Evolutionary conservation across 2,329 filamentous ascomycete genomes (phyloP).

Genomic region (Arachnomyces sp.): DNA sequence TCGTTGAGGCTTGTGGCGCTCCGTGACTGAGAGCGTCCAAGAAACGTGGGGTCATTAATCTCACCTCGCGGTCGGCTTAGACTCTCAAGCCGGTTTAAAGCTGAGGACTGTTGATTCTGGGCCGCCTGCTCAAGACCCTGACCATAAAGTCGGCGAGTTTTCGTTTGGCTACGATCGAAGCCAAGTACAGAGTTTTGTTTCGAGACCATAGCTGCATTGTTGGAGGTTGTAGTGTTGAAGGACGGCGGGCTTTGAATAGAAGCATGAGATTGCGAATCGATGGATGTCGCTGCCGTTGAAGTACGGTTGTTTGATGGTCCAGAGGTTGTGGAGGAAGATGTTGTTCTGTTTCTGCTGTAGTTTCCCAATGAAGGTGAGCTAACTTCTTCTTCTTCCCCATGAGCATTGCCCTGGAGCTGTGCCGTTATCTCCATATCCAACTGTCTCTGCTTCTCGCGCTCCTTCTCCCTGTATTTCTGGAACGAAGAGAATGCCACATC

Average conservation of each 20-base stretch:
- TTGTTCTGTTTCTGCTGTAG: constrained; percentile 71
- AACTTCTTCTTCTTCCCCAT: constrained; percentile 34
- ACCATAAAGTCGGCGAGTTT: constrained; percentile 72
- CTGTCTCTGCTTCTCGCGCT: constrained; percentile 35
- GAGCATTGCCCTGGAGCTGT: constrained; percentile 29
- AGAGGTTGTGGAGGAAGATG: constrained; percentile 75
- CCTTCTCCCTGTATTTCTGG: constrained; percentile 56
- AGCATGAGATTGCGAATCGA: constrained; percentile 61
- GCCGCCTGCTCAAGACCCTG: constrained; percentile 71
- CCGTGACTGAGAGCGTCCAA: constrained; percentile 37
- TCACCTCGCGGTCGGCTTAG: constrained; percentile 59
- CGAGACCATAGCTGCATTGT: constrained; percentile 16
- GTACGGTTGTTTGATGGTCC: constrained; percentile 60
- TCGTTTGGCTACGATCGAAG: constrained; percentile 59
- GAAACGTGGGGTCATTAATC: constrained; percentile 43
- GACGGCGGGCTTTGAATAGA: constrained; percentile 19
- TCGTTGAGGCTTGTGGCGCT: constrained; percentile 64
- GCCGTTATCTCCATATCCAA: constrained; percentile 36
- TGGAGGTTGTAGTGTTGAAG: constrained; percentile 4
- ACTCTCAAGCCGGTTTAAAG: constrained; percentile 71
- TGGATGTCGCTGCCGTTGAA: constrained; percentile 82
- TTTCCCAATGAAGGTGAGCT: constrained; percentile 43
- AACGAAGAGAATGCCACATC: constrained; percentile 79
- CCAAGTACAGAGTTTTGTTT: constrained; percentile 26
- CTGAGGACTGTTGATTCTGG: constrained; percentile 70